Evolutionary conservation across 345 rosid species (phyloP), one percentile per base, ranked within the genome.

Genomic region (Eucalyptus paniculata): DNA sequence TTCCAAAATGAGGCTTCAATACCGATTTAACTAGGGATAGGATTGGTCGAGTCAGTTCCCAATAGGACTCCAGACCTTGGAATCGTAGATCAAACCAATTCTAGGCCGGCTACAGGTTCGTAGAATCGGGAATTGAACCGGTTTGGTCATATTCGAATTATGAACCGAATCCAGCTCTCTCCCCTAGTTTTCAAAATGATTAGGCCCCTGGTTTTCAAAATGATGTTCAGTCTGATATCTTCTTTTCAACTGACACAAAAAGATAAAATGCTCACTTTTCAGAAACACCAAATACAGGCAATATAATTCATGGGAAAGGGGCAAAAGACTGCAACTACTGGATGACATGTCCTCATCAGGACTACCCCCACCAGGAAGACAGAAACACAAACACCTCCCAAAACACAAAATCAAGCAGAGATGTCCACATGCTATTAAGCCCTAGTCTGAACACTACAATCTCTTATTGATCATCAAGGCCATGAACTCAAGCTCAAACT

Each of bases 1-100:
- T 62, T 30, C 69, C n/a, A 30, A 62, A 0, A 28, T 26, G 54
- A 62, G 2, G 34, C 34, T 6, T 62, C 34, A 62, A 13, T 12
- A 28, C 34, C 1, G 16, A 6, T 67, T 67, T 9, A 32, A 3
- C 2, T 4, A 0, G 6, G 12, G 1, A 67, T 60, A 0, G 15
- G 0, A 60, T 12, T 6, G 8, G 0, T 30, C 0, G 18, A 62
- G 0, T 62, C 34, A 0, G 0, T 62, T 62, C 5, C 18, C 34
- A 62, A 30, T 12, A 60, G 0, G 6, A 60, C 67, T 60, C 17
- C 1, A 0, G 0, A n/a, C 4, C 15, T 26, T 10, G 30, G 30
- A 58, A 24, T 0, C 0, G 5, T 2, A 58, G 77, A n/a, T 1
- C 6, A 0, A 67, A 67, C 40, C 12, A 30, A 67, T 67, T 34